Conservation (phyloP, 2,329 filamentous ascomycete species). For the Emergomyces africanus region DNA sequence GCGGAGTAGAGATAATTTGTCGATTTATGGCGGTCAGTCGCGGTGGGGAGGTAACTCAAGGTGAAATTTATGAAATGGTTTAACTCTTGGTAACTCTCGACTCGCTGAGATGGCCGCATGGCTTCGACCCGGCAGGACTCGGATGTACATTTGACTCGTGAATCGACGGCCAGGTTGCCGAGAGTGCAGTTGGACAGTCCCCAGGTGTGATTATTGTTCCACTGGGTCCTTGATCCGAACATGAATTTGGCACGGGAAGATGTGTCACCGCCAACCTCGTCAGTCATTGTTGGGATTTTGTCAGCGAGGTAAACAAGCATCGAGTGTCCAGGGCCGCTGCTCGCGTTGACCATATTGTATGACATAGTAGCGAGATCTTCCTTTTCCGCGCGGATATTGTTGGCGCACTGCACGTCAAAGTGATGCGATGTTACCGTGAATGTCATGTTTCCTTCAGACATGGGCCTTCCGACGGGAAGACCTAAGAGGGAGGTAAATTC, state of each 20-base stretch:
- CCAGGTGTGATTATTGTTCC: not conserved
- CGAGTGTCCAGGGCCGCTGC: not conserved
- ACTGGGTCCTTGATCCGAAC: not conserved
- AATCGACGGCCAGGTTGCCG: not conserved
- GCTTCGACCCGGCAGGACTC: not conserved
- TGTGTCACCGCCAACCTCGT: not conserved
- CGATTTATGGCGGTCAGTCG: not conserved
- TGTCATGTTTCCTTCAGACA: not conserved
- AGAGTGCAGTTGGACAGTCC: not conserved
- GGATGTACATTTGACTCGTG: not conserved
- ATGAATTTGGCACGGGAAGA: not conserved
- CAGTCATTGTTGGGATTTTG: not conserved
- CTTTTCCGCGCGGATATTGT: not conserved
- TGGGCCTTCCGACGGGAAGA: not conserved
- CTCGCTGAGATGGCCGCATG: not conserved
- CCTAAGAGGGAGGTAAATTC: not conserved
- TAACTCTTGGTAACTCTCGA: not conserved
- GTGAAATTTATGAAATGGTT: not conserved
- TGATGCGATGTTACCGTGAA: constrained; percentile 1
- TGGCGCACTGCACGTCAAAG: not conserved
- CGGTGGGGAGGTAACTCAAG: not conserved
- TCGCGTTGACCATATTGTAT: not conserved
- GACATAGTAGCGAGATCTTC: not conserved
- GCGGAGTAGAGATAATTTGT: not conserved
- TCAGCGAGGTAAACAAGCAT: not conserved